Evolutionary conservation across 257 asterid species (phyloP).

Genomic region (Oldenlandia corymbosa): DNA sequence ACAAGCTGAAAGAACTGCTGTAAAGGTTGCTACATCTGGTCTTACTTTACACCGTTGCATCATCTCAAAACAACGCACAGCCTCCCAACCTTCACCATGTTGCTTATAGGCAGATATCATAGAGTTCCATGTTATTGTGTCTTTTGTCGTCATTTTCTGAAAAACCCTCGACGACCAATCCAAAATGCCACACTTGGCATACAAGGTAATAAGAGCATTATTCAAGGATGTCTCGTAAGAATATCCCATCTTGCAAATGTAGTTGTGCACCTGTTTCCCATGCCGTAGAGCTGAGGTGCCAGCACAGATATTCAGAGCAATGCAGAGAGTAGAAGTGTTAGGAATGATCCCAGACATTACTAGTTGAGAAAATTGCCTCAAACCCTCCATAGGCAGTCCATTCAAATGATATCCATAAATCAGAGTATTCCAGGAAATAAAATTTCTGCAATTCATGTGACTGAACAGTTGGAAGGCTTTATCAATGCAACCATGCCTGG

Average conservation of each 20-base stretch:
- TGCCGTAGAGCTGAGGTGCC: conserved; percentile 45
- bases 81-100: conserved; percentile 69
- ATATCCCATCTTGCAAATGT: conserved; percentile 40
- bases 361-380: conserved; percentile 41
- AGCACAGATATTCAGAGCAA: conserved; percentile 58
- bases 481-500: conserved; percentile 38
- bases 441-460: conserved; percentile 41
- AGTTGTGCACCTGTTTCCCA: conserved; percentile 65
- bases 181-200: conserved; percentile 67
- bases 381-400: conserved; percentile 48
- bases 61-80: conserved; percentile 50
- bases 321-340: conserved; percentile 68
- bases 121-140: conserved; percentile 72
- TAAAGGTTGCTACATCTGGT: conserved; percentile 78
- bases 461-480: conserved; percentile 46
- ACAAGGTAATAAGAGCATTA: conserved; percentile 61
- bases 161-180: conserved; percentile 52
- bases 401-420: conserved; percentile 56
- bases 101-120: conserved; percentile 68
- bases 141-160: conserved; percentile 41
- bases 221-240: conserved; percentile 47
- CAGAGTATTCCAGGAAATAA: conserved; percentile 87
- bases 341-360: conserved; percentile 37
- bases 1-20: conserved; percentile 82
- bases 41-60: conserved; percentile 38